Conservation (phyloP, 768 basidiomycete genomes). For the Russula brevipes region DNA sequence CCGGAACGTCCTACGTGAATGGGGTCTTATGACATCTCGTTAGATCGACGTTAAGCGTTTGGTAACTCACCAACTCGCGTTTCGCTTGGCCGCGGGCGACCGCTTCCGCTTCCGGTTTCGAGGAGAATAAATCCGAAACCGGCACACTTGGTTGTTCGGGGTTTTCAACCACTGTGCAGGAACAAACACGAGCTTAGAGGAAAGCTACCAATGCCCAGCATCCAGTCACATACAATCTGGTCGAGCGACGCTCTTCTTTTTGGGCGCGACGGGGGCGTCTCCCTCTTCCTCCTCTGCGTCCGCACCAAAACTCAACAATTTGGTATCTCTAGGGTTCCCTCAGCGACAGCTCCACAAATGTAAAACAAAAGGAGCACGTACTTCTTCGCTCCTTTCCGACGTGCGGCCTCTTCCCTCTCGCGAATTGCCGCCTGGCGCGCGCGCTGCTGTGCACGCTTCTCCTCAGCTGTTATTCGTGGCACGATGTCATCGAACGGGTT, state of each 20-base stretch:
- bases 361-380: not conserved
- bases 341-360: not conserved
- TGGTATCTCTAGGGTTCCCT: slow-evolving; percentile 61
- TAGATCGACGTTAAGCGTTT: not conserved
- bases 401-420: slow-evolving; percentile 71
- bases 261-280: slow-evolving; percentile 50
- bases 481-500: slow-evolving; percentile 96
- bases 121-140: slow-evolving; percentile 15
- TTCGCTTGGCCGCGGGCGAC: not conserved
- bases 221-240: slow-evolving; percentile 64
- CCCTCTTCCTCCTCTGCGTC: slow-evolving; percentile 60
- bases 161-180: slow-evolving; percentile 34
- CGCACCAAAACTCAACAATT: slow-evolving; percentile 82
- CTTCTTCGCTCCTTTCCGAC: slow-evolving; percentile 84
- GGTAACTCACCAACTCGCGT: slow-evolving; percentile 10
- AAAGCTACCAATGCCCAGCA: not conserved
- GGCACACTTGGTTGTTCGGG: slow-evolving; percentile 27
- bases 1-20: slow-evolving; percentile 28
- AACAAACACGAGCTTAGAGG: not conserved
- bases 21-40: slow-evolving; percentile 4
- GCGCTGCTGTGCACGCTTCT: slow-evolving; percentile 76
- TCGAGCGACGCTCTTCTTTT: slow-evolving; percentile 78
- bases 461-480: slow-evolving; percentile 92
- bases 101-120: not conserved
- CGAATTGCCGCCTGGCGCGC: slow-evolving; percentile 71